Percentiles rank a stretch among this genome's conserved stretches.
phyloP scores from a whole-genome alignment of 495 filamentous ascomycete genomes.

The Bacidia gigantensis region DNA sequence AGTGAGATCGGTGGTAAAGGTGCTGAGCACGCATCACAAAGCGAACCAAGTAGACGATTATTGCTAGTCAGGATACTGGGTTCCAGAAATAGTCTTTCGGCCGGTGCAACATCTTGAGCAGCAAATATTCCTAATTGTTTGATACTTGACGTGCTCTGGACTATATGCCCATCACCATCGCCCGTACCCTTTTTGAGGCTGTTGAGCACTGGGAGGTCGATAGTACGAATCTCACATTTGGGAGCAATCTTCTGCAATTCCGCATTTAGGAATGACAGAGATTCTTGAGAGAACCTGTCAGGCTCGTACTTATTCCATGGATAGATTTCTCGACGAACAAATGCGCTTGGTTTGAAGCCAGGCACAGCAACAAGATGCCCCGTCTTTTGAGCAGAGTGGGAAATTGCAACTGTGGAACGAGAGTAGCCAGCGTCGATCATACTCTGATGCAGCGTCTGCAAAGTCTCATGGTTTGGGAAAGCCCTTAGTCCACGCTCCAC shows the following conservation, averaged over 20 bases:
- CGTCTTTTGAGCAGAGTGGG: background rate
- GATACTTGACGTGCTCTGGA: slow-evolving; percentile 31
- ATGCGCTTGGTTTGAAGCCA: slow-evolving; percentile 12
- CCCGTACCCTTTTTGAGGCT: slow-evolving; percentile 24
- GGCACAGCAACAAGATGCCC: background rate
- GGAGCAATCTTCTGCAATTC: slow-evolving; percentile 52
- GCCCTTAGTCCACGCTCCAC: slow-evolving; percentile 29
- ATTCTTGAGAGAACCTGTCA: slow-evolving; percentile 59
- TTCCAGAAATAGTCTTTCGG: slow-evolving; percentile 67
- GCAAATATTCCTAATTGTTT: slow-evolving; percentile 83
- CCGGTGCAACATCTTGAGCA: slow-evolving; percentile 60
- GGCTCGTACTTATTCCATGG: slow-evolving; percentile 89
- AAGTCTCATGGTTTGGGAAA: background rate
- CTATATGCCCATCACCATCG: slow-evolving; percentile 23
- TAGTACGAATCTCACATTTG: slow-evolving; percentile 53
- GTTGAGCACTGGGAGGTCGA: slow-evolving; percentile 55
- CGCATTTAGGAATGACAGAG: slow-evolving; percentile 51
- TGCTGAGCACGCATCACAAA: slow-evolving; percentile 72
- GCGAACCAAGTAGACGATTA: slow-evolving; percentile 61
- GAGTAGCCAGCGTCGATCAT: background rate
- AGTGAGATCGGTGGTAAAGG: slow-evolving; percentile 50
- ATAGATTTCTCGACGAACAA: slow-evolving; percentile 72
- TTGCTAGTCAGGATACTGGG: slow-evolving; percentile 70
- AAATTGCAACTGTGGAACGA: background rate
- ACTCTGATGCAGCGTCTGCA: slow-evolving; percentile 1